phyloP scores from a whole-genome alignment of 2,329 filamentous ascomycete genomes.

The Keithomyces neogunnii region DNA sequence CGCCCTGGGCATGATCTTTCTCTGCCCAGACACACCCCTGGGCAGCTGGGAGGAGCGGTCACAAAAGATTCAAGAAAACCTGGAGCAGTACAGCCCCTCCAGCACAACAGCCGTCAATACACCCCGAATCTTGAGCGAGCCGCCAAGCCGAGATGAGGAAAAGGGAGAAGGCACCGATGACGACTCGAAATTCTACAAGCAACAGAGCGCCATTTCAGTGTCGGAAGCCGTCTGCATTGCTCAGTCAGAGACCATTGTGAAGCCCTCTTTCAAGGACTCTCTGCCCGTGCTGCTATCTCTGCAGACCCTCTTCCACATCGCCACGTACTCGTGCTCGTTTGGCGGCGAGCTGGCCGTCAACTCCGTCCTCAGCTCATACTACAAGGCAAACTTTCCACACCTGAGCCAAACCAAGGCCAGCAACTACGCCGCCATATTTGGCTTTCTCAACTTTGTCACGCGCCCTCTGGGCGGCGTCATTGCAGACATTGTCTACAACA shows the following conservation, averaged over 20 bases:
- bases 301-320: constrained; percentile 46
- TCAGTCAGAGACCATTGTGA: constrained; percentile 41
- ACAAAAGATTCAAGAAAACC: constrained; percentile 45
- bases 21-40: constrained; percentile 74
- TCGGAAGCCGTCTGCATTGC: constrained; percentile 46
- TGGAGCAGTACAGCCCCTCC: constrained; percentile 34
- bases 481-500: constrained; percentile 40
- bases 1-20: constrained; percentile 59
- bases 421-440: constrained; percentile 64
- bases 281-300: constrained; percentile 38
- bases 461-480: constrained; percentile 57
- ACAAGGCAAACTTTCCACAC: constrained; percentile 49
- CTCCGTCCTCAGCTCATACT: constrained; percentile 49
- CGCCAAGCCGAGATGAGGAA: constrained; percentile 22
- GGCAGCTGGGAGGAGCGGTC: constrained; percentile 73
- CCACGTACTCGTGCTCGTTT: constrained; percentile 56
- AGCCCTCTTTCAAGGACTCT: constrained; percentile 45
- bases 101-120: constrained; percentile 39
- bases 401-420: constrained; percentile 47
- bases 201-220: constrained; percentile 39
- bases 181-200: constrained; percentile 22
- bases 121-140: constrained; percentile 39
- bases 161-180: constrained; percentile 2
- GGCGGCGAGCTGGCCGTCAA: constrained; percentile 56
- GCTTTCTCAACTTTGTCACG: constrained; percentile 61